Percentiles rank a stretch among this genome's conserved stretches.
Evolutionary conservation across 805 yeast genomes (phyloP).

Genomic region (Hanseniaspora vineae): DNA sequence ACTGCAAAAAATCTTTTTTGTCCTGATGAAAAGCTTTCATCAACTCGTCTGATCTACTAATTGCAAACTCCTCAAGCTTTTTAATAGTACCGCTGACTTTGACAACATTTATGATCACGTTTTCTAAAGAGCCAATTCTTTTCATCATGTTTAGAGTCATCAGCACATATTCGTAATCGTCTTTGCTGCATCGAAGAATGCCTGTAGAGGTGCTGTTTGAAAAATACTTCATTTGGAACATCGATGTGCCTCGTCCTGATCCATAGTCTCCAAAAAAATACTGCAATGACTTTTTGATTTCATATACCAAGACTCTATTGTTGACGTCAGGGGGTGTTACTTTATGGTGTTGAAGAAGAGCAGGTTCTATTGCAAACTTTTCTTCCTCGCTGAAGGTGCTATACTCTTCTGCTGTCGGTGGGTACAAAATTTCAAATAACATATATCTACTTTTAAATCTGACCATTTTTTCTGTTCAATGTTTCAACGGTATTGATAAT

Average conservation of each 20-base stretch:
- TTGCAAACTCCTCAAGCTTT: conserved; percentile 64
- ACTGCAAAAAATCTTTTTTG: neutral
- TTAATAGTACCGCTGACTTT: conserved; percentile 81
- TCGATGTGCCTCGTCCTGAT: conserved; percentile 45
- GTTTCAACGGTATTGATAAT: neutral
- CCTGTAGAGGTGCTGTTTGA: conserved; percentile 75
- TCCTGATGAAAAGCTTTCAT: conserved; percentile 7
- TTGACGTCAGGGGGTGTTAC: conserved; percentile 37
- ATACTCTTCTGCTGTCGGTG: conserved; percentile 26
- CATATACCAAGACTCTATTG: conserved; percentile 35
- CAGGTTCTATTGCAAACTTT: conserved; percentile 5
- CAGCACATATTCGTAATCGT: conserved; percentile 44
- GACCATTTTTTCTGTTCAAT: conserved; percentile 41
- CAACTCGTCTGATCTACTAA: conserved; percentile 33
- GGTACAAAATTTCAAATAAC: conserved; percentile 66
- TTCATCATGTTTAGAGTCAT: conserved; percentile 53
- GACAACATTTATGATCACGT: conserved; percentile 44
- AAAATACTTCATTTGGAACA: conserved; percentile 62
- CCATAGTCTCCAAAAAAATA: conserved; percentile 73
- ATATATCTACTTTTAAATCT: conserved; percentile 77
- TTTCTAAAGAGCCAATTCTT: conserved; percentile 31
- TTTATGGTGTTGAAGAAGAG: conserved; percentile 35
- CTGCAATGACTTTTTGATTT: conserved; percentile 43
- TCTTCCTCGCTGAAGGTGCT: neutral
- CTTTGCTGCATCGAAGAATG: conserved; percentile 63